These are phyloP conservation scores for Coemansia sp. DNA, from an alignment of 192 early-diverging fungal species.

Conservation along the genomic window DNA sequence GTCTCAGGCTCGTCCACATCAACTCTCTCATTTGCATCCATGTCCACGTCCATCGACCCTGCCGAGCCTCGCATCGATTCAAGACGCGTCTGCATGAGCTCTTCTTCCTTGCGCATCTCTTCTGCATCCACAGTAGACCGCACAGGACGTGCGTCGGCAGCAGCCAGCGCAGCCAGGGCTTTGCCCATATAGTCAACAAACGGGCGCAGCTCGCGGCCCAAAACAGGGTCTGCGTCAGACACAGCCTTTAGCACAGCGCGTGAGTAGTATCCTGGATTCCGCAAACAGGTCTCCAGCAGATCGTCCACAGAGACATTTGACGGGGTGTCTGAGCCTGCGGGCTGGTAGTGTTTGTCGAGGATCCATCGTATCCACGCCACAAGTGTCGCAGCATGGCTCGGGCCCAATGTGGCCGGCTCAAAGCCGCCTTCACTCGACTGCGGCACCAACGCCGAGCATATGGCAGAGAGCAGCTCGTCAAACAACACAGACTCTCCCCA, in stretches of 20 bases:
- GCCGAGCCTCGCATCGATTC: neutral
- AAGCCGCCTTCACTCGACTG: slow-evolving; percentile 32
- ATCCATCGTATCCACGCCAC: slow-evolving; percentile 62
- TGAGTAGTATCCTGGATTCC: slow-evolving; percentile 59
- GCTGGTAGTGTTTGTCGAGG: slow-evolving; percentile 28
- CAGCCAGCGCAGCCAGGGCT: slow-evolving; percentile 43
- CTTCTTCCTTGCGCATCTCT: slow-evolving; percentile 35
- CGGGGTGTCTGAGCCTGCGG: neutral
- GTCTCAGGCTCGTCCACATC: too few relatives aligned
- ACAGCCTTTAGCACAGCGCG: slow-evolving; percentile 40
- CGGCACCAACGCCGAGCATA: slow-evolving; percentile 28
- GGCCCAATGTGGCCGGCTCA: slow-evolving; percentile 24
- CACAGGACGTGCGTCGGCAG: slow-evolving; percentile 19
- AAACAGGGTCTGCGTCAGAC: slow-evolving; percentile 20
- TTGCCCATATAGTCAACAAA: slow-evolving; percentile 55
- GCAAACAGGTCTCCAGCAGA: slow-evolving; percentile 61
- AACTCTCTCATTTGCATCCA: too few relatives aligned
- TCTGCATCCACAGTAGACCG: neutral
- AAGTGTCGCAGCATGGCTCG: slow-evolving; percentile 57
- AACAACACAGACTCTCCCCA: slow-evolving; percentile 43
- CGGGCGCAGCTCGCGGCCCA: slow-evolving; percentile 40
- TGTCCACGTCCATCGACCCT: too few relatives aligned
- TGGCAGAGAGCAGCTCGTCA: slow-evolving; percentile 37
- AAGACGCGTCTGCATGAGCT: slow-evolving; percentile 28
- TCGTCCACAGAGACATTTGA: slow-evolving; percentile 29